Evolutionary conservation across 169 alveolate species (phyloP), one percentile per base, ranked within the genome.

Genomic region (Neospora caninum): DNA sequence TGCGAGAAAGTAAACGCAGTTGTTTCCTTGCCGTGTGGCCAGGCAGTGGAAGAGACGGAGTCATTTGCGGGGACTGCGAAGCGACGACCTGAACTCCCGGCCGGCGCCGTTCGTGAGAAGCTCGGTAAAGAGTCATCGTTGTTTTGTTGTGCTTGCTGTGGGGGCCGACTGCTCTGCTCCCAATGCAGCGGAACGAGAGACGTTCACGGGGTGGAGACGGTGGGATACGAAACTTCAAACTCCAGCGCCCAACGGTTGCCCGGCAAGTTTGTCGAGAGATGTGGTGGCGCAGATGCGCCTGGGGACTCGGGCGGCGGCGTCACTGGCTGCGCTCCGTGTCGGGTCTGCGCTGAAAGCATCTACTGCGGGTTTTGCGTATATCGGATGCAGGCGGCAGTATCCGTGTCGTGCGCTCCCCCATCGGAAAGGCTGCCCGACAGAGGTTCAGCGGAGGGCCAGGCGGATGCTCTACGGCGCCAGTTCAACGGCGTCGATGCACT

Each of bases 71-170:
- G 13, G 58, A 49, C 4, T 4, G 13, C 4, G 13, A 4, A 13
- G 13, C 58, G 4, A 7, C 58, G 22, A 49, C 22, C 13, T 49
- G 58, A 49, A 49, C 58, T n/a, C n/a, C n/a, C n/a, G n/a, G n/a
- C n/a, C n/a, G n/a, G n/a, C n/a, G n/a, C n/a, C n/a, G n/a, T n/a
- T n/a, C n/a, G 58, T 13, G 58, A 13, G 13, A 49, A 49, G 13
- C 58, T 4, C 58, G 58, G 13, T 4, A 49, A 49, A 49, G 58
- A 49, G 13, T 13, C 58, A 13, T 36, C 84, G 86, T 4, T n/a
- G 45, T 78, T 78, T n/a, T 20, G 86, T 78, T 78, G 86, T 22
- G 86, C 86, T 0, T 78, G 86, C 45, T 78, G 86, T n/a, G 86
- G 86, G 43, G 86, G 42, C 42, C 42, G 27, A 38, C 86, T 78